These are phyloP conservation scores for Pisolithus microcarpus DNA, from an alignment of 768 basidiomycete genomes.

Conservation along the genomic window DNA sequence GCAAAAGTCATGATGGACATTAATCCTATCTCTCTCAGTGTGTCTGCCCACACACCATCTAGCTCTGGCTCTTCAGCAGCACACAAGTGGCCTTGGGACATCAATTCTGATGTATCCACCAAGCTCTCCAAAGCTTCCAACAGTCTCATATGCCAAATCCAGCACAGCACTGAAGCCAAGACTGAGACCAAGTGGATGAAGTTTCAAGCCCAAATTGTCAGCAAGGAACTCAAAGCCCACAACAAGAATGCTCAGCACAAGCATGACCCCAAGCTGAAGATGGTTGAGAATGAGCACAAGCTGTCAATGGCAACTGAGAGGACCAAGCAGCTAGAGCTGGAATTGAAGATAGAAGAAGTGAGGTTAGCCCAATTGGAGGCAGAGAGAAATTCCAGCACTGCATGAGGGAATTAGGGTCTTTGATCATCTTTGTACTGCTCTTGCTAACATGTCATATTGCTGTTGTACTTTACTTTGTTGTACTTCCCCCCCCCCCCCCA, in stretches of 20 bases:
- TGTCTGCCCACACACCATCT: background rate
- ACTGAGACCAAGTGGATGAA: background rate
- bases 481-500: too few relatives aligned
- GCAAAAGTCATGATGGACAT: too few relatives aligned
- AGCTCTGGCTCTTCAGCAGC: background rate
- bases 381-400: background rate
- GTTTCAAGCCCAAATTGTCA: background rate
- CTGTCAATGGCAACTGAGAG: background rate
- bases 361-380: background rate
- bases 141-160: background rate
- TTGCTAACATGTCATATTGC: background rate
- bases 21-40: background rate
- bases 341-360: background rate
- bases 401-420: too few relatives aligned
- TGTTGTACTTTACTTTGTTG: too few relatives aligned
- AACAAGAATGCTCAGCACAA: background rate
- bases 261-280: background rate
- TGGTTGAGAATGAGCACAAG: background rate
- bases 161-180: background rate
- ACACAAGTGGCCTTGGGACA: background rate
- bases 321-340: background rate
- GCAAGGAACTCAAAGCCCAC: background rate
- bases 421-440: too few relatives aligned
- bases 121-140: background rate
- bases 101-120: background rate